These are phyloP conservation scores for Plasmodium gaboni DNA, from an alignment of 169 alveolate genomes.

Conservation along the genomic window DNA sequence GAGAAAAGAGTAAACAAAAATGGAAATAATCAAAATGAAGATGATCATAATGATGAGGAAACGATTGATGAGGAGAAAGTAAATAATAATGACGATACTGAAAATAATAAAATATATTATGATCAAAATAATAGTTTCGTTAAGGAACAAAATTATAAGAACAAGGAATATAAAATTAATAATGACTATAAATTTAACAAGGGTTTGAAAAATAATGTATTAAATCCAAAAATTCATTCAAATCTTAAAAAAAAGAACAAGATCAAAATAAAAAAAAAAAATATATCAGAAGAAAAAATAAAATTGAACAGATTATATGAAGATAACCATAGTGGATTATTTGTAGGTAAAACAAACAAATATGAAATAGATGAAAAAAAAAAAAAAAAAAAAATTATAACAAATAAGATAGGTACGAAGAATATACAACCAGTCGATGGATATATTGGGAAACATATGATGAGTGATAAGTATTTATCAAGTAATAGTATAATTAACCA, in stretches of 20 bases:
- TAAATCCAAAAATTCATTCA: constrained; percentile 18
- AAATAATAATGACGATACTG: too few species aligned
- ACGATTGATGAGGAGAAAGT: too few species aligned
- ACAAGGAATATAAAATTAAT: neutral
- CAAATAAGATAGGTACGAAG: constrained; percentile 13
- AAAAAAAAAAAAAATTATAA: neutral
- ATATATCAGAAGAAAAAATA: constrained; percentile 19
- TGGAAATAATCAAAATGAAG: neutral
- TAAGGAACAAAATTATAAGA: neutral
- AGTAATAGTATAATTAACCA: neutral
- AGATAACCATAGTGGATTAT: constrained; percentile 1
- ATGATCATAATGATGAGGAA: too few species aligned
- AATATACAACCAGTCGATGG: neutral
- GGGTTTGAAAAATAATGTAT: constrained; percentile 19
- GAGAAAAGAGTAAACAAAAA: neutral
- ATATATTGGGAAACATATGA: neutral
- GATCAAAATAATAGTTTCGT: neutral
- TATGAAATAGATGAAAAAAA: constrained; percentile 5
- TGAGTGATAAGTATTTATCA: neutral
- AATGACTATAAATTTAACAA: neutral
- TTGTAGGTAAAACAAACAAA: constrained; percentile 10
- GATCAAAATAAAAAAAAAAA: constrained; percentile 11
- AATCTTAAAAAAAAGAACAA: constrained; percentile 12
- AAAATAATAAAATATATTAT: too few species aligned
- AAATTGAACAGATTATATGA: constrained; percentile 15